Base-by-base conservation (phyloP, 2,329 filamentous ascomycete species). In the Ascocoryne sarcoides region DNA sequence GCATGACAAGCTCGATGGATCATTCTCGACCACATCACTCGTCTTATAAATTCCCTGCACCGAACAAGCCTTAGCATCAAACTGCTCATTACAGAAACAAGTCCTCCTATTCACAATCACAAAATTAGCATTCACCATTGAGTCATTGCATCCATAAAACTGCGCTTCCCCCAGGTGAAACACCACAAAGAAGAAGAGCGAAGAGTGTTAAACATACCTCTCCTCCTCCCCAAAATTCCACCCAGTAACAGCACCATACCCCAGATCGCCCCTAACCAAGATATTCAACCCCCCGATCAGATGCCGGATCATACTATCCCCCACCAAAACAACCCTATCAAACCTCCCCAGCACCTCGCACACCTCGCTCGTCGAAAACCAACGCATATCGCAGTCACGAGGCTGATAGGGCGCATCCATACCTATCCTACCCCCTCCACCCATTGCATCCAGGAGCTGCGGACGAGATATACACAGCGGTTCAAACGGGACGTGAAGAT, bases 41-140 rank as follows among this genome's bases (percentile, higher is more conserved):
- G 66, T 70, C 34, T 62, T 66, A 53, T 63, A 70, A 32, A 70
- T 70, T 4, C 67, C 67, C 45, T 70, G 67, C 1, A 69, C 59
- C 2, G 65, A 69, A 49, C 67, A 70, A n/a, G 62, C 58, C 45
- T 63, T 68, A 37, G 69, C 62, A 55, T 70, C 63, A 51, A 70
- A 69, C 38, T 70, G 67, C 33, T 65, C 62, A 43, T 69, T 67
- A 50, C 67, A 70, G 53, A 70, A 70, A 49, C 66, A 70, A 10
- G 63, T 56, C 30, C 56, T 59, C 40, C 66, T 55, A 32, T 5
- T 2, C n/a, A 18, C n/a, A 8, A 32, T n/a, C n/a, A n/a, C n/a
- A n/a, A 16, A 12, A 16, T 46, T 28, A 46, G 36, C 16, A 30
- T 16, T 4, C 21, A 30, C 2, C 23, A n/a, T n/a, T n/a, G n/a